Conservation (phyloP, 768 basidiomycete species). For the Pholiota microspora region DNA sequence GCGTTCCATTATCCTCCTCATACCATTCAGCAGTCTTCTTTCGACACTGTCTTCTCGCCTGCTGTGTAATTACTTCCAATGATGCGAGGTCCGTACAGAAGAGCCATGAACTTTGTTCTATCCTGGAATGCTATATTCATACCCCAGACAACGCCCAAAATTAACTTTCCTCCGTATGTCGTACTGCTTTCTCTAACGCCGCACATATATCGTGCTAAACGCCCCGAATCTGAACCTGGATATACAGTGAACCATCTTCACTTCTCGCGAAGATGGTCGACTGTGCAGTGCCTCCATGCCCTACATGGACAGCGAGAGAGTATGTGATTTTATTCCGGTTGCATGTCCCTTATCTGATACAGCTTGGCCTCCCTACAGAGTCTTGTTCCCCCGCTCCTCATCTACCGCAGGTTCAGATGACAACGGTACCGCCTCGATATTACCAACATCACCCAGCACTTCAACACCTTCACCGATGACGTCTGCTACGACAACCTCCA, state of each 20-base stretch:
- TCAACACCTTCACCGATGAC: background rate
- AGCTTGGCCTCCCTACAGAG: background rate
- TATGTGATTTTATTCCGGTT: too few relatives aligned
- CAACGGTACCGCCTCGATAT: background rate
- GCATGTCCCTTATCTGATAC: background rate
- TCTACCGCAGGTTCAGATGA: background rate
- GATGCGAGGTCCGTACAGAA: slow-evolving; percentile 1
- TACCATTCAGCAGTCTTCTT: background rate
- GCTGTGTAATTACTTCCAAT: background rate
- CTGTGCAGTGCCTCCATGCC: background rate
- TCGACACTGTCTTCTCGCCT: background rate
- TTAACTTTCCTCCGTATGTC: slow-evolving; percentile 4
- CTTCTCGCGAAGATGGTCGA: background rate
- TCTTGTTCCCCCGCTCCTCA: background rate
- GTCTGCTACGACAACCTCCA: background rate
- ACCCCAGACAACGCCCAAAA: slow-evolving; percentile 1
- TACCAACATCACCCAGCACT: background rate
- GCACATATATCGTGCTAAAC: slow-evolving; percentile 8
- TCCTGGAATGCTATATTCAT: too few relatives aligned
- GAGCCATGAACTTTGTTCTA: background rate
- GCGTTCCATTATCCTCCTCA: background rate
- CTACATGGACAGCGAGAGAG: too few relatives aligned
- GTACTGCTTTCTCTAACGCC: slow-evolving; percentile 4
- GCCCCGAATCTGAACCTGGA: background rate
- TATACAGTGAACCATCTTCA: background rate